Evolutionary conservation across 2,329 filamentous ascomycete species (phyloP).

Genomic region (Aspergillus jensenii): DNA sequence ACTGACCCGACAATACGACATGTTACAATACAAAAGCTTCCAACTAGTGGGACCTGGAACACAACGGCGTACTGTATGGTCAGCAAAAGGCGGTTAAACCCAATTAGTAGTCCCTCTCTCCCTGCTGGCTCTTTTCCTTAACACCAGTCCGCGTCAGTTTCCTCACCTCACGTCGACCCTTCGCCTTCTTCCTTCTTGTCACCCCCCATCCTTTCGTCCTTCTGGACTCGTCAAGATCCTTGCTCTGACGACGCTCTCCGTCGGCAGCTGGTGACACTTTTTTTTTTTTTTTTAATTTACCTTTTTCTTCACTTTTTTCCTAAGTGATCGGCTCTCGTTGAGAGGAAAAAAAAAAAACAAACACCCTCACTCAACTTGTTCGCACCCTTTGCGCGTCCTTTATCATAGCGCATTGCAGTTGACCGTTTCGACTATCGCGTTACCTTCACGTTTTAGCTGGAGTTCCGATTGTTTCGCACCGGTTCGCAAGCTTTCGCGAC

Average conservation of each 20-base stretch:
- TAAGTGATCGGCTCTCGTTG: slow-evolving; percentile 1
- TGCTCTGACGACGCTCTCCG: slow-evolving; percentile 15
- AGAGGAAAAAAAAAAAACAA: slow-evolving; percentile 15
- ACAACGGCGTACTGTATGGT: background rate
- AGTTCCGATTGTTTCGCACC: slow-evolving; percentile 1
- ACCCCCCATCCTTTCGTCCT: slow-evolving; percentile 1
- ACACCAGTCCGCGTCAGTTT: slow-evolving; percentile 13
- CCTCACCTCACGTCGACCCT: slow-evolving; percentile 8
- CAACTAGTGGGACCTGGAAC: background rate
- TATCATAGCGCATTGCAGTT: slow-evolving; percentile 8
- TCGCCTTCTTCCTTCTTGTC: slow-evolving; percentile 2
- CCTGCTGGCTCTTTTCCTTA: slow-evolving; percentile 10
- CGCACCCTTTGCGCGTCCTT: slow-evolving; percentile 15
- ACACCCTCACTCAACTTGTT: slow-evolving; percentile 3
- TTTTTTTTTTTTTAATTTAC: slow-evolving; percentile 6
- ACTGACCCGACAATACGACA: background rate
- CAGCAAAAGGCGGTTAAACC: background rate
- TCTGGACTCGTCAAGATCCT: slow-evolving; percentile 14
- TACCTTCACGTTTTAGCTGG: background rate
- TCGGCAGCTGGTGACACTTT: slow-evolving; percentile 19
- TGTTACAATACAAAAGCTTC: background rate
- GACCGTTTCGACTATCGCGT: slow-evolving; percentile 1
- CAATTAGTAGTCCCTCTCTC: background rate
- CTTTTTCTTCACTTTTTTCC: background rate
- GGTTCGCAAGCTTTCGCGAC: slow-evolving; percentile 1